phyloP scores from a whole-genome alignment of 2,329 filamentous ascomycete genomes.

The Pseudogymnoascus sp. region DNA sequence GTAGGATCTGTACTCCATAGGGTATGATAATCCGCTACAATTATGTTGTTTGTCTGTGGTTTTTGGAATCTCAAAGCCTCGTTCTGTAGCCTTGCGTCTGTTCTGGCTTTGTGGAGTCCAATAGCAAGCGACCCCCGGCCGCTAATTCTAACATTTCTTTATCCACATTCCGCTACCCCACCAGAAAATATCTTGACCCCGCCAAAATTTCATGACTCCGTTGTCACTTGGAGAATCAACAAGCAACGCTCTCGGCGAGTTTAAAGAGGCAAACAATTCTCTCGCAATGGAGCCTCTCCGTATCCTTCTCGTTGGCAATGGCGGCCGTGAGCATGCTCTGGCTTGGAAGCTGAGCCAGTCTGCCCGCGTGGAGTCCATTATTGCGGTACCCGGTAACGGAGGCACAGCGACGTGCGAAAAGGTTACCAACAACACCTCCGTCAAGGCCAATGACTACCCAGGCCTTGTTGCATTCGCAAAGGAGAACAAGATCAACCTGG shows the following conservation, averaged over 20 bases:
- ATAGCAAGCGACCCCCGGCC: slow-evolving; percentile 6
- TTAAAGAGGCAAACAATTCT: background rate
- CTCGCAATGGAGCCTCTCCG: slow-evolving; percentile 38
- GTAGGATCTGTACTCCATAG: slow-evolving; percentile 5
- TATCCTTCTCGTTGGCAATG: slow-evolving; percentile 81
- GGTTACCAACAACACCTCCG: slow-evolving; percentile 58
- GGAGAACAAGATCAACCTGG: slow-evolving; percentile 65
- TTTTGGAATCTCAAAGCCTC: background rate
- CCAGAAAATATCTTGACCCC: slow-evolving; percentile 6
- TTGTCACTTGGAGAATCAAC: slow-evolving; percentile 5
- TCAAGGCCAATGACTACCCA: slow-evolving; percentile 68
- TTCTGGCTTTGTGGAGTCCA: background rate
- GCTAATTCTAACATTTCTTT: slow-evolving; percentile 5
- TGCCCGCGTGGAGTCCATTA: slow-evolving; percentile 64
- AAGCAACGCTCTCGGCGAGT: slow-evolving; percentile 3
- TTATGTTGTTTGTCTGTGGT: background rate
- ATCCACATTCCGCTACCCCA: slow-evolving; percentile 6
- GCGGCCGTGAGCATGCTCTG: slow-evolving; percentile 83
- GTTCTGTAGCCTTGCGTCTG: background rate
- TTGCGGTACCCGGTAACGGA: slow-evolving; percentile 68
- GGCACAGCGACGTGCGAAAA: slow-evolving; percentile 64
- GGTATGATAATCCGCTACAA: slow-evolving; percentile 3
- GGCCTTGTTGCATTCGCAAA: slow-evolving; percentile 66
- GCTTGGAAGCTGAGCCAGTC: slow-evolving; percentile 89
- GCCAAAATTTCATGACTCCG: slow-evolving; percentile 6